Percentiles rank a stretch among this genome's conserved stretches.
Conservation (phyloP, 257 asterid species). For the Hygrophila difformis region DNA sequence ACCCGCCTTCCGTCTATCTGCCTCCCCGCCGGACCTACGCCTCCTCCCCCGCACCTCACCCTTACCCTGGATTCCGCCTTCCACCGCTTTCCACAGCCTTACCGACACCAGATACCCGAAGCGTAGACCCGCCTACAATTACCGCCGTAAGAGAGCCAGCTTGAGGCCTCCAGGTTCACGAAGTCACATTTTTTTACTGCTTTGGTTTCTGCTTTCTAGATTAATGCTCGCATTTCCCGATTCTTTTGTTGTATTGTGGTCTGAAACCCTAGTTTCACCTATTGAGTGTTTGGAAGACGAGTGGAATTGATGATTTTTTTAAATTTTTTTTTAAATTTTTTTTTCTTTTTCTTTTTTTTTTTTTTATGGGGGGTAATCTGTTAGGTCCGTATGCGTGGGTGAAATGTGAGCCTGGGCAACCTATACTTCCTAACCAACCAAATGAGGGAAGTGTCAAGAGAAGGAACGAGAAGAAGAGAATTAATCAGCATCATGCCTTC, state of each 20-base stretch:
- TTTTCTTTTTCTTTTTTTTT: no score
- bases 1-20: conserved; percentile 20
- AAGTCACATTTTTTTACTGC: conserved; percentile 7
- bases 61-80: conserved; percentile 37
- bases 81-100: conserved; percentile 55
- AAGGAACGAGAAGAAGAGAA: conserved; percentile 79
- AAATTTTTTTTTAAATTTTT: no score
- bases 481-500: conserved; percentile 49
- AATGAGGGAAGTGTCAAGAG: conserved; percentile 79
- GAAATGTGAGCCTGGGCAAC: conserved; percentile 57
- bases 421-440: conserved; percentile 60
- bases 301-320: no score
- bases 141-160: conserved; percentile 58
- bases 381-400: conserved; percentile 78
- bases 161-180: conserved; percentile 67
- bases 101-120: conserved; percentile 63
- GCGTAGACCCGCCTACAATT: conserved; percentile 53
- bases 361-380: background rate
- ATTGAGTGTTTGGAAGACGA: no score
- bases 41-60: conserved; percentile 30
- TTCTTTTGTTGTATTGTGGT: background rate
- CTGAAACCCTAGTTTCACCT: no score
- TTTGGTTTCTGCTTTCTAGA: no score
- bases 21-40: conserved; percentile 31
- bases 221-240: background rate